Conservation (phyloP, 2,329 filamentous ascomycete species). For the Colletotrichum shisoi region DNA sequence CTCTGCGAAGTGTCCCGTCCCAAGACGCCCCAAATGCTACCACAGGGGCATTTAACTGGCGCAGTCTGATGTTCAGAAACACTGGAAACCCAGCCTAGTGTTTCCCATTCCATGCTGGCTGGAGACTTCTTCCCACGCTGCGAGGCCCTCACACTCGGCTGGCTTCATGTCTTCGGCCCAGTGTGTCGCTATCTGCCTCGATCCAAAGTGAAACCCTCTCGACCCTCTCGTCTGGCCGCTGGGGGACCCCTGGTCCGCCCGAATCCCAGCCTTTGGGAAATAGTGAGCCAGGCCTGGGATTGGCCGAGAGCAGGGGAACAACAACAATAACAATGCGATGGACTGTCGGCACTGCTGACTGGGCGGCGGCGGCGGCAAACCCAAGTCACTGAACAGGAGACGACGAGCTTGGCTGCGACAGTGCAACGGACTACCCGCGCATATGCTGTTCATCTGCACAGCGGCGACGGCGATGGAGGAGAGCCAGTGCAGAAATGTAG, state of each 20-base stretch:
- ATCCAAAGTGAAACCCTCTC: constrained; percentile 31
- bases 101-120: constrained; percentile 34
- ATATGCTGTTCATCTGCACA: constrained; percentile 1
- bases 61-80: constrained; percentile 36
- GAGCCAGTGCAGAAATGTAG: not conserved
- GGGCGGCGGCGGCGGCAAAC: constrained; percentile 10
- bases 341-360: constrained; percentile 4
- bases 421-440: constrained; percentile 17
- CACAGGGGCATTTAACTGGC: constrained; percentile 29
- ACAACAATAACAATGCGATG: constrained; percentile 24
- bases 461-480: not conserved
- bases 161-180: constrained; percentile 34
- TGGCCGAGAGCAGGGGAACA: constrained; percentile 7
- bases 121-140: constrained; percentile 17
- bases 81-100: constrained; percentile 37
- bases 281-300: not conserved
- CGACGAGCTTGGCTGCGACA: not conserved
- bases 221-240: constrained; percentile 27
- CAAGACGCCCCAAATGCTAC: not conserved
- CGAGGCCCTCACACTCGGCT: constrained; percentile 31
- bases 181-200: constrained; percentile 28
- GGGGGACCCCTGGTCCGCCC: constrained; percentile 20
- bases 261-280: constrained; percentile 34
- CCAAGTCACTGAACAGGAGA: not conserved
- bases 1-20: constrained; percentile 6